These are phyloP conservation scores for Mucor sp. DNA, from an alignment of 371 early-diverging fungal genomes.

Conservation along the genomic window DNA sequence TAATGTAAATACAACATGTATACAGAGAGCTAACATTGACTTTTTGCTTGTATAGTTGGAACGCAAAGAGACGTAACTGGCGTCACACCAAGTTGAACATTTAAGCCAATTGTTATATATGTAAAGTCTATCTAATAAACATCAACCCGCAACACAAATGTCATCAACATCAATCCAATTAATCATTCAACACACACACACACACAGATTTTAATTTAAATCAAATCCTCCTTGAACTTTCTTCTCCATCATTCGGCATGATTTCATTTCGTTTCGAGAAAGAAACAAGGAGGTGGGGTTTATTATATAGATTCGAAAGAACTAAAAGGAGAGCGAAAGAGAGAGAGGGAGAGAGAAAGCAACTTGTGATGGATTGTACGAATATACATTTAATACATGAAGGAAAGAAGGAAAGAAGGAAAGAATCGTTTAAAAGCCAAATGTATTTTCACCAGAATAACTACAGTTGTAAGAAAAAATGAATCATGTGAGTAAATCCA, in stretches of 20 bases:
- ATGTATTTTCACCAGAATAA: conserved; percentile 83
- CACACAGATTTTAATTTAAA: too few species aligned
- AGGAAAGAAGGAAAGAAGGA: not conserved
- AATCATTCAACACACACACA: not conserved
- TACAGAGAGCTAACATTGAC: too few species aligned
- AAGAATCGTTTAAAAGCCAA: conserved; percentile 45
- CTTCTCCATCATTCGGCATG: not conserved
- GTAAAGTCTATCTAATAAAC: not conserved
- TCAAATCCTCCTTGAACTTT: not conserved
- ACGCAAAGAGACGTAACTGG: conserved; percentile 99
- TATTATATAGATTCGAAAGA: not conserved
- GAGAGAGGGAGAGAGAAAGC: not conserved
- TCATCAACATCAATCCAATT: not conserved
- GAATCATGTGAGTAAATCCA: conserved; percentile 10
- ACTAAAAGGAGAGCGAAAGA: not conserved
- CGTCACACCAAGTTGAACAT: conserved; percentile 97
- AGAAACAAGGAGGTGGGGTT: not conserved
- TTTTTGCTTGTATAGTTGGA: conserved; percentile 70
- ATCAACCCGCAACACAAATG: not conserved
- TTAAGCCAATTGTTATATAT: conserved; percentile 47
- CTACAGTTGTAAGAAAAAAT: conserved; percentile 15
- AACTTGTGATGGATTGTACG: not conserved
- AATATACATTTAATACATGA: conserved; percentile 3
- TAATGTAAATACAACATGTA: too few species aligned
- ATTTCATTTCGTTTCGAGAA: not conserved